phyloP scores from a whole-genome alignment of 2,329 filamentous ascomycete species.

The Stemphylium beticola region DNA sequence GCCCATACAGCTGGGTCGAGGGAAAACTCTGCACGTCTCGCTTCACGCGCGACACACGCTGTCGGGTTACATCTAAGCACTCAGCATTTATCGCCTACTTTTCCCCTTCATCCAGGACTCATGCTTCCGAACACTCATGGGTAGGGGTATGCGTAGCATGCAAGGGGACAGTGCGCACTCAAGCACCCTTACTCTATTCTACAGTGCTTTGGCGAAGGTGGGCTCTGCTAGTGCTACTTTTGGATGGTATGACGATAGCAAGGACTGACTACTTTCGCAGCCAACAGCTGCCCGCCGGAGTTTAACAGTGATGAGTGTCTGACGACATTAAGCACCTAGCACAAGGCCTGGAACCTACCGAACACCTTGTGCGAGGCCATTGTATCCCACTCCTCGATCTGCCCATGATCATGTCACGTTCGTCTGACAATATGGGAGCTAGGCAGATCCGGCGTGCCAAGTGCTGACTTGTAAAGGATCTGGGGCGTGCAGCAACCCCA shows the following conservation, averaged over 20 bases:
- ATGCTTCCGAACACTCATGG: not conserved
- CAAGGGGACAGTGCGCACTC: conserved; percentile 5
- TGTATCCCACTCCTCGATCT: not conserved
- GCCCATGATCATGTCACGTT: conserved; percentile 11
- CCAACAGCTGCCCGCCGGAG: not conserved
- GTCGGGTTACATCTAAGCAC: conserved; percentile 23
- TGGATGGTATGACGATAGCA: conserved; percentile 2
- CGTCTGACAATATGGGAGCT: conserved; percentile 1
- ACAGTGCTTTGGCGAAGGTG: conserved; percentile 1
- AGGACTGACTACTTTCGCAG: not conserved
- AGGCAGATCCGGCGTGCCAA: not conserved
- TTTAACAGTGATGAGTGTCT: conserved; percentile 1
- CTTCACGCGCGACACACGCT: conserved; percentile 28
- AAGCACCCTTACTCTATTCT: not conserved
- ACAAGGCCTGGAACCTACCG: conserved; percentile 3
- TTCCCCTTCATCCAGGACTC: conserved; percentile 5
- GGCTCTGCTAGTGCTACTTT: not conserved
- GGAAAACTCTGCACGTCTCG: conserved; percentile 25
- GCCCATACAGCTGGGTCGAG: conserved; percentile 31
- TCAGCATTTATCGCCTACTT: conserved; percentile 9
- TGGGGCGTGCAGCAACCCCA: conserved; percentile 2
- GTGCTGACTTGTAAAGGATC: not conserved
- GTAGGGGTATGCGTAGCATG: conserved; percentile 16
- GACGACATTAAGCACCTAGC: conserved; percentile 10
- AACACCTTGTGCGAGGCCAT: not conserved